phyloP scores from a whole-genome alignment of 2,329 filamentous ascomycete species.

The Talaromyces sp. region DNA sequence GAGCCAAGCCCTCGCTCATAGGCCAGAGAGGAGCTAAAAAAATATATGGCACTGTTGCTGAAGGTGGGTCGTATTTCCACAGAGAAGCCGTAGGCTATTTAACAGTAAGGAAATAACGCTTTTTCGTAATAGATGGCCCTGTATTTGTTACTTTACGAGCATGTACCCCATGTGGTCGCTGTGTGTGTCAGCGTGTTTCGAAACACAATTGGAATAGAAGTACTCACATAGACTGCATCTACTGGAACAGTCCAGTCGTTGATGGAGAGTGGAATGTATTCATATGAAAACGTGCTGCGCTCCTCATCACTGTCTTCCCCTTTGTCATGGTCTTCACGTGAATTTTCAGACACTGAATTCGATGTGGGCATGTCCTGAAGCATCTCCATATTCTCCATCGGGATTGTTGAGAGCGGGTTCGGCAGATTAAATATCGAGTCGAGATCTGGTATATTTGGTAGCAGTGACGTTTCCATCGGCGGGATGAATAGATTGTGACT shows the following conservation, averaged over 20 bases:
- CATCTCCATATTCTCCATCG: not conserved
- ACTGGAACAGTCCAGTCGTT: slow-evolving; percentile 11
- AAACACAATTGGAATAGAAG: not conserved
- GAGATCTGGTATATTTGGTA: slow-evolving; percentile 7
- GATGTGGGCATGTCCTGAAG: not conserved
- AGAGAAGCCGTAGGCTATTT: not conserved
- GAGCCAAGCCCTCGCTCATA: not conserved
- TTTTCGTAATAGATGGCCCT: slow-evolving; percentile 7
- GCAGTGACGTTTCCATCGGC: slow-evolving; percentile 1
- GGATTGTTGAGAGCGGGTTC: not conserved
- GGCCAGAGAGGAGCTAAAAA: not conserved
- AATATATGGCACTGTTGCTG: not conserved
- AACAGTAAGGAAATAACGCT: slow-evolving; percentile 7
- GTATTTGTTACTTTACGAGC: slow-evolving; percentile 2
- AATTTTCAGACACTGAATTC: not conserved
- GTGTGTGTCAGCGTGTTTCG: not conserved
- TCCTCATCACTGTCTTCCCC: slow-evolving; percentile 2
- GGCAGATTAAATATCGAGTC: slow-evolving; percentile 9
- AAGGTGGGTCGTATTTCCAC: not conserved
- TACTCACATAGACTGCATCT: slow-evolving; percentile 11
- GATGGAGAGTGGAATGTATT: slow-evolving; percentile 10
- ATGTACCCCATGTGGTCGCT: slow-evolving; percentile 12
- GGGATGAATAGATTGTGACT: slow-evolving; percentile 4
- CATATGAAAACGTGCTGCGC: slow-evolving; percentile 9
- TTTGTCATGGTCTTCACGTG: not conserved